phyloP scores from a whole-genome alignment of 768 basidiomycete species.

The Psilocybe tampanensis region DNA sequence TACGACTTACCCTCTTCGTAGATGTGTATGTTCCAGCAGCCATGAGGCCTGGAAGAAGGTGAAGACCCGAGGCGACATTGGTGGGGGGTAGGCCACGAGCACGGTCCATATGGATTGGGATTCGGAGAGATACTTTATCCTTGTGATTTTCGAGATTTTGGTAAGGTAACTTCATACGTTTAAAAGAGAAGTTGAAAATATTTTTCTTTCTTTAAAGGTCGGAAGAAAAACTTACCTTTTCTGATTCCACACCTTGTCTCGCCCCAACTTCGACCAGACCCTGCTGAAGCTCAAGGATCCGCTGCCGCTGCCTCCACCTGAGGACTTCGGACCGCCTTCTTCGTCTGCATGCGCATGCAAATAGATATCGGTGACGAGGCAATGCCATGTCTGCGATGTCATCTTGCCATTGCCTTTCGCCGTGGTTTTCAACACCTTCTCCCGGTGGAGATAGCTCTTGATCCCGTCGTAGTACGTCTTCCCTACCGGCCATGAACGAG shows the following conservation, averaged over 20 bases:
- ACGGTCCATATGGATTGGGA: conserved; percentile 60
- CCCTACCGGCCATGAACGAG: conserved; percentile 51
- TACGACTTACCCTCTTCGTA: conserved; percentile 50
- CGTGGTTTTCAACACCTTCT: no score
- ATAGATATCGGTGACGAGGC: conserved; percentile 49
- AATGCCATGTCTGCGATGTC: conserved; percentile 47
- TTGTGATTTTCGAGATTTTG: conserved; percentile 53
- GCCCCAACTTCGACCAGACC: conserved; percentile 59
- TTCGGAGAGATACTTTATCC: conserved; percentile 54
- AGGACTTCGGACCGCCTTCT: no score
- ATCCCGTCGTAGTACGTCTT: conserved; percentile 48
- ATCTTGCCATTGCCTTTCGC: no score
- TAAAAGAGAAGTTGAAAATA: not conserved
- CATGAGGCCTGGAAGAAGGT: conserved; percentile 56
- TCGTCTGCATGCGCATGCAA: no score
- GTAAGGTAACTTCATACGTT: conserved; percentile 47
- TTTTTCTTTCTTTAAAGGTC: not conserved
- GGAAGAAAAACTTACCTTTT: conserved; percentile 42
- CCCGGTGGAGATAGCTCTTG: conserved; percentile 36
- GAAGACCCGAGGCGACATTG: conserved; percentile 63
- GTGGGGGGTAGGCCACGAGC: conserved; percentile 56
- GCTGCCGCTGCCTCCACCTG: no score
- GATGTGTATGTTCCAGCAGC: conserved; percentile 38
- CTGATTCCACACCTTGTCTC: conserved; percentile 55
- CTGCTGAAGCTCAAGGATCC: conserved; percentile 59